These are phyloP conservation scores for Curvularia hawaiiensis DNA, from an alignment of 2,329 filamentous ascomycete species.

Conservation along the genomic window DNA sequence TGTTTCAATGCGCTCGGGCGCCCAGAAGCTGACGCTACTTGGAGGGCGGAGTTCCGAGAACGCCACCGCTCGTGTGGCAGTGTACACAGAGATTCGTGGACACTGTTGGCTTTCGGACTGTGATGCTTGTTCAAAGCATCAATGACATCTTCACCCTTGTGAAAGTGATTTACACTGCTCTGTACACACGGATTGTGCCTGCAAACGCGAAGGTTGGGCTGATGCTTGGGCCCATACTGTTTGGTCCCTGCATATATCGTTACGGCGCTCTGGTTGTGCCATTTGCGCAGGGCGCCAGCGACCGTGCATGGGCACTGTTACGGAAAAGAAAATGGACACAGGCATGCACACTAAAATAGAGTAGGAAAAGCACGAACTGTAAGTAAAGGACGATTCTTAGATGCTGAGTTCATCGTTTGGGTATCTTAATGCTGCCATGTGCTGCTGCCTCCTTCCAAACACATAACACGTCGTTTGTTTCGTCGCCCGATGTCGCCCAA, in stretches of 20 bases:
- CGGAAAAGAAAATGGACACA: neutral
- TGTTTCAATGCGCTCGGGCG: constrained; percentile 29
- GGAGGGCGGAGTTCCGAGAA: constrained; percentile 20
- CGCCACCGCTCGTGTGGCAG: constrained; percentile 9
- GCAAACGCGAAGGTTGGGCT: neutral
- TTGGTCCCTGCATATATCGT: constrained; percentile 32
- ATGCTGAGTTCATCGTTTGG: constrained; percentile 1
- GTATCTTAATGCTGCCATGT: constrained; percentile 19
- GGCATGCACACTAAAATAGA: neutral
- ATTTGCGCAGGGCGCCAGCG: neutral
- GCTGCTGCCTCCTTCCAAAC: neutral
- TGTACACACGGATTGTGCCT: neutral
- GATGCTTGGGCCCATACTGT: constrained; percentile 8
- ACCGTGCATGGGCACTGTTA: neutral
- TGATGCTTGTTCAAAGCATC: neutral
- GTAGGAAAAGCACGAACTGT: neutral
- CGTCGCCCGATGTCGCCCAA: neutral
- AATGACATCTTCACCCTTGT: neutral
- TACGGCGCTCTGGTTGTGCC: constrained; percentile 19
- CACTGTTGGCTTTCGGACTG: neutral
- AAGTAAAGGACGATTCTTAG: neutral
- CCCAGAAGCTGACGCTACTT: constrained; percentile 31
- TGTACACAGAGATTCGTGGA: neutral
- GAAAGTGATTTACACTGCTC: neutral
- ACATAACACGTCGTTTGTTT: neutral